A percentile compares a stretch with the other conserved stretches of the same genome.
Evolutionary conservation across 2,329 filamentous ascomycete species (phyloP).

Genomic region (Cylindrodendrum hubeiense): DNA sequence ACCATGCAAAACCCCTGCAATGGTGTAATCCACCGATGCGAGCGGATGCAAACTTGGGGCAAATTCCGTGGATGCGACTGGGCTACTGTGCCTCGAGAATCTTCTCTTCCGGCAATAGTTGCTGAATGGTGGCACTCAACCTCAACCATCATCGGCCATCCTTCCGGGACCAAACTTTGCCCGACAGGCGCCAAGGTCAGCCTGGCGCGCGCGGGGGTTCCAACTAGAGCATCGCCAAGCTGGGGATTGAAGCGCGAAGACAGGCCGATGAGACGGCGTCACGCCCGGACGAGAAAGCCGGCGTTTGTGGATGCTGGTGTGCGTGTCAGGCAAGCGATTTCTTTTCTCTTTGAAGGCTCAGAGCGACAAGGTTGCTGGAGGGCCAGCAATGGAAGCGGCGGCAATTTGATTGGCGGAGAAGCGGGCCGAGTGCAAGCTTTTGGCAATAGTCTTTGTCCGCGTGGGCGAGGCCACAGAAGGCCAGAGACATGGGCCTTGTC

Average conservation of each 20-base stretch:
- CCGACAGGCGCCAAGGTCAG: conserved; percentile 30
- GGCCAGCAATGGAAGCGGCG: conserved; percentile 25
- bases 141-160: conserved; percentile 19
- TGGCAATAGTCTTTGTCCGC: conserved; percentile 39
- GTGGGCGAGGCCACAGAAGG: conserved; percentile 20
- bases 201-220: conserved; percentile 18
- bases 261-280: conserved; percentile 34
- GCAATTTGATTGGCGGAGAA: conserved; percentile 30
- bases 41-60: conserved; percentile 36
- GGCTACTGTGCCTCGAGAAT: conserved; percentile 31
- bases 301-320: conserved; percentile 32
- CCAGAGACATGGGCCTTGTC: conserved; percentile 31
- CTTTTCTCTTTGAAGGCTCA: conserved; percentile 24
- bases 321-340: conserved; percentile 28
- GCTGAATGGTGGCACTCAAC: conserved; percentile 35
- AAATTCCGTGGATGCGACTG: conserved; percentile 29
- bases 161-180: conserved; percentile 28
- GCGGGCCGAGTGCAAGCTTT: conserved; percentile 30
- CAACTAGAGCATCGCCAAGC: neutral
- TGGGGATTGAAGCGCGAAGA: conserved; percentile 16
- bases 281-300: conserved; percentile 21
- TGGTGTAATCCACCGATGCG: conserved; percentile 35
- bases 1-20: conserved; percentile 25
- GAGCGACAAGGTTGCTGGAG: conserved; percentile 22
- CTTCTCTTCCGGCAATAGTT: conserved; percentile 27